Percentiles rank a stretch among this genome's conserved stretches.
phyloP scores from a whole-genome alignment of 2,329 filamentous ascomycete species.

The Claviceps spartinae region DNA sequence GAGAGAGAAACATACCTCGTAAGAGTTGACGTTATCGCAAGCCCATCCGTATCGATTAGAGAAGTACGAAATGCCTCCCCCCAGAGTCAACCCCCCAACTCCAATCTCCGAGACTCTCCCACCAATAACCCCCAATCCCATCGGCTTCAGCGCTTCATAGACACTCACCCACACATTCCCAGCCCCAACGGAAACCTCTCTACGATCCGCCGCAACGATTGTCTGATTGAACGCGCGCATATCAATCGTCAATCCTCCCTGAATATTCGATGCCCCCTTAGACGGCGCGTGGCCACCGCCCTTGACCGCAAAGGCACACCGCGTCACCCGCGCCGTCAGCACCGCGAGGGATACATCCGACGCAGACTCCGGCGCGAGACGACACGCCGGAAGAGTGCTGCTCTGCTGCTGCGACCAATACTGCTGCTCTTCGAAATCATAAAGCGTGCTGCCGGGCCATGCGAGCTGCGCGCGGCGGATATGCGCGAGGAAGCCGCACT shows the following conservation, averaged over 20 bases:
- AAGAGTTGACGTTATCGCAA: constrained; percentile 12
- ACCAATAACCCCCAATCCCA: constrained; percentile 11
- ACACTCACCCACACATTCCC: constrained; percentile 13
- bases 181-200: constrained; percentile 8
- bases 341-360: constrained; percentile 16
- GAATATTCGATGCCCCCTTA: constrained; percentile 14
- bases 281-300: constrained; percentile 21
- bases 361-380: constrained; percentile 13
- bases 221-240: constrained; percentile 13
- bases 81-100: constrained; percentile 13
- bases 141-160: constrained; percentile 8
- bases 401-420: constrained; percentile 15
- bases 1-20: neutral
- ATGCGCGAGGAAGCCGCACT: constrained; percentile 13
- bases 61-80: constrained; percentile 14
- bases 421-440: constrained; percentile 9
- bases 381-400: constrained; percentile 10
- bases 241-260: constrained; percentile 17
- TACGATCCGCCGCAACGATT: constrained; percentile 7
- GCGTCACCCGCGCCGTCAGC: constrained; percentile 12
- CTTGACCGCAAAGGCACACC: constrained; percentile 19
- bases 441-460: constrained; percentile 8
- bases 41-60: constrained; percentile 12
- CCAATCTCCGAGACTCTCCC: constrained; percentile 12
- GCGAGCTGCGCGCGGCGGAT: constrained; percentile 6